Evolutionary conservation across 225 moss, liverwort and hornwort species (phyloP).

Genomic region (Polytrichum commune): DNA sequence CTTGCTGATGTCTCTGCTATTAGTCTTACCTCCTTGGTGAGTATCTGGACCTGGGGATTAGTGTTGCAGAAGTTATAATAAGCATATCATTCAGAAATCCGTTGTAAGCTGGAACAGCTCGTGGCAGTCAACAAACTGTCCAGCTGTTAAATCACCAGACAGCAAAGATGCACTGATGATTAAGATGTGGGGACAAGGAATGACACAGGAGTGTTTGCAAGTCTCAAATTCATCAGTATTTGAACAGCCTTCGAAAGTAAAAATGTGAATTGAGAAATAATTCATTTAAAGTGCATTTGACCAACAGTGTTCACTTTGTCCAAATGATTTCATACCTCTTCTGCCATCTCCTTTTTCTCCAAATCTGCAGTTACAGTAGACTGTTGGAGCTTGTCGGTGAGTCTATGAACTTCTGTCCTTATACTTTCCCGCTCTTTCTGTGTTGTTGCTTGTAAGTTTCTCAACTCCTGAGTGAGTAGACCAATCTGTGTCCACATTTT

Average conservation of each 20-base stretch:
- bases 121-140: no score
- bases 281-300: no score
- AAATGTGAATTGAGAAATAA: no score
- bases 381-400: conserved; percentile 39
- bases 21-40: conserved; percentile 29
- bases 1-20: conserved; percentile 19
- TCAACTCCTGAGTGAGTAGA: conserved; percentile 32
- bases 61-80: neutral
- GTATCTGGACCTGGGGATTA: conserved; percentile 24
- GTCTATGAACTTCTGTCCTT: conserved; percentile 48
- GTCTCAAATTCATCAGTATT: no score
- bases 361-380: conserved; percentile 13
- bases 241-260: no score
- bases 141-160: neutral
- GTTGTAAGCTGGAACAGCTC: neutral
- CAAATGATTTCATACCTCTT: conserved; percentile 23
- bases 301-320: neutral
- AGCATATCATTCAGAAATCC: neutral
- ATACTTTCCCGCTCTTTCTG: conserved; percentile 43
- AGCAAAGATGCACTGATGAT: neutral
- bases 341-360: conserved; percentile 30
- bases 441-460: conserved; percentile 35
- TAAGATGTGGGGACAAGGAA: neutral
- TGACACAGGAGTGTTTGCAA: neutral
- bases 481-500: conserved; percentile 19